Percentiles rank a stretch among this genome's conserved stretches.
These are phyloP conservation scores for Oryza meridionalis DNA, from an alignment of 176 grass and related monocot genomes.

Conservation along the genomic window DNA sequence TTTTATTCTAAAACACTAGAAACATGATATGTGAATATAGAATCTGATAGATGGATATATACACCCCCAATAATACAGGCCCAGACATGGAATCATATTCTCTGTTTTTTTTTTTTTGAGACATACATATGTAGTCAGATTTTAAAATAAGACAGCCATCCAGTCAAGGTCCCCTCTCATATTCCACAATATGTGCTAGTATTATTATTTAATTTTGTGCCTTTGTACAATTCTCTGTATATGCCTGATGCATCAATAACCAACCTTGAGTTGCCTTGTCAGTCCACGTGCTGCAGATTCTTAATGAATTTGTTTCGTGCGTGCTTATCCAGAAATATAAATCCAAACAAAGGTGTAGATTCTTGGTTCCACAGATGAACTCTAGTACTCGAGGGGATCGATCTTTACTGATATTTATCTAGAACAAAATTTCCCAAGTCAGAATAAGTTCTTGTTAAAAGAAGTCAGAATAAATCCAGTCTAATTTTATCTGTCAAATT, in stretches of 20 bases:
- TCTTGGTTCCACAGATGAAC: not conserved
- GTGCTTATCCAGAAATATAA: not conserved
- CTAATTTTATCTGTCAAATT: not conserved
- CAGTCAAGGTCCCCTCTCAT: not conserved
- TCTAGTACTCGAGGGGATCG: not conserved
- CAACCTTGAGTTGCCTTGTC: not conserved
- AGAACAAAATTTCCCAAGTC: not conserved
- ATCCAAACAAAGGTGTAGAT: not conserved
- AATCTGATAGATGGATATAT: not conserved
- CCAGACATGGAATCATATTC: constrained; percentile 11
- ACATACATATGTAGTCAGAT: not conserved
- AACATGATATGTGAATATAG: not conserved
- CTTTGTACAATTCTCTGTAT: not conserved
- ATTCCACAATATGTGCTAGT: not conserved
- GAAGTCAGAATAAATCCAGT: not conserved
- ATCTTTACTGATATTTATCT: not conserved
- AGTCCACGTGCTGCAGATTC: constrained; percentile 7
- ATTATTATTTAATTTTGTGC: not conserved
- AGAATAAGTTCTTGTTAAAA: not conserved
- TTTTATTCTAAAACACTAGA: not conserved
- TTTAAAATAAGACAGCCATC: not conserved
- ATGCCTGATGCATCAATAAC: not conserved
- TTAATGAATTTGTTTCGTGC: not conserved
- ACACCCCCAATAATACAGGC: not conserved
- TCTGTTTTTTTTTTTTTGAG: not conserved